Evolutionary conservation across 2,329 filamentous ascomycete genomes (phyloP).

Genomic region (Alternaria rosae): DNA sequence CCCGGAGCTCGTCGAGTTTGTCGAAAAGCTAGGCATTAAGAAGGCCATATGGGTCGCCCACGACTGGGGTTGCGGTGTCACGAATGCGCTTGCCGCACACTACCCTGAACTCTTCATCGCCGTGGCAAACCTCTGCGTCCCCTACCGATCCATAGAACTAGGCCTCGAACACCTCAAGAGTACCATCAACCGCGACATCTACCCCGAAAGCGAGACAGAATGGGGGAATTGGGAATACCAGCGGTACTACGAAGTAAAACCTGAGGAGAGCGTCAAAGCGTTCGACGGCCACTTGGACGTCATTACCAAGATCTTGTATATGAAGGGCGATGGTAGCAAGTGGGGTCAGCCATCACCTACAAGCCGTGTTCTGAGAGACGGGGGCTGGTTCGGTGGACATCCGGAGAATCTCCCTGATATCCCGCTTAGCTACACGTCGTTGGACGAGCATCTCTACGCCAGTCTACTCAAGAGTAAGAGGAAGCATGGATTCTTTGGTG

Average conservation of each 20-base stretch:
- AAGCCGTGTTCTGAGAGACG: slow-evolving; percentile 23
- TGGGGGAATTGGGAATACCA: slow-evolving; percentile 49
- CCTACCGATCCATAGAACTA: slow-evolving; percentile 53
- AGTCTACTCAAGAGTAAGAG: slow-evolving; percentile 47
- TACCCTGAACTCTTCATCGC: slow-evolving; percentile 45
- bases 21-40: slow-evolving; percentile 48
- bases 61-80: slow-evolving; percentile 53
- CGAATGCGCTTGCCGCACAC: slow-evolving; percentile 40
- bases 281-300: slow-evolving; percentile 35
- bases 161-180: slow-evolving; percentile 50
- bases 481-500: slow-evolving; percentile 51
- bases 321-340: slow-evolving; percentile 27
- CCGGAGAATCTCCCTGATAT: slow-evolving; percentile 38
- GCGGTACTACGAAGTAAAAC: slow-evolving; percentile 39
- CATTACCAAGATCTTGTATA: slow-evolving; percentile 34
- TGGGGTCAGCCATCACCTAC: slow-evolving; percentile 37
- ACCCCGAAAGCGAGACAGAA: slow-evolving; percentile 54
- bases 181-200: slow-evolving; percentile 54
- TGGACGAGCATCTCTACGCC: slow-evolving; percentile 40
- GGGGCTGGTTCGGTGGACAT: slow-evolving; percentile 45
- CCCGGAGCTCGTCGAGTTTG: slow-evolving; percentile 47
- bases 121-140: slow-evolving; percentile 45
- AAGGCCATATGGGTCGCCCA: slow-evolving; percentile 60
- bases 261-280: slow-evolving; percentile 20
- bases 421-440: slow-evolving; percentile 34